These are phyloP conservation scores for Pseudozyma hubeiensis DNA, from an alignment of 1,284 basidiomycete species.

Conservation along the genomic window DNA sequence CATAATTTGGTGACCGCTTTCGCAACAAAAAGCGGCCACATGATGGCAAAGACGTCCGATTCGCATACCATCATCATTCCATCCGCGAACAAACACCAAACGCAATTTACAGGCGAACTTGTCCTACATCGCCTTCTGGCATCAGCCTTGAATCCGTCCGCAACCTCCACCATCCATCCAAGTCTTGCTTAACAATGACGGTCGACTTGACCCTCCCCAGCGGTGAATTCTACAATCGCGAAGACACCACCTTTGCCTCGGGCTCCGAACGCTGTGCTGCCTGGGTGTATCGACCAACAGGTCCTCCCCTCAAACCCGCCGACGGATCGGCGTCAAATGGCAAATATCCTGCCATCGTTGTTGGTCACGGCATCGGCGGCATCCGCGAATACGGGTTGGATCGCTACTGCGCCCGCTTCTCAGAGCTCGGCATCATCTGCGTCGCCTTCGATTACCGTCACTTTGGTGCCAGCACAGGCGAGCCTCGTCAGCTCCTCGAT, in stretches of 20 bases:
- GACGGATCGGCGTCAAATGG: not conserved
- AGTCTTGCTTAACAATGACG: no score
- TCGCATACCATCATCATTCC: no score
- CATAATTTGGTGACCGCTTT: no score
- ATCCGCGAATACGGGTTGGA: slow-evolving; percentile 56
- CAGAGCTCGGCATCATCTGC: slow-evolving; percentile 43
- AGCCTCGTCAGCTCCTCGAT: slow-evolving; percentile 55
- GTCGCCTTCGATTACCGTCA: slow-evolving; percentile 60
- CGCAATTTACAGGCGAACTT: no score
- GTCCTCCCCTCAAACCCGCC: slow-evolving; percentile 1
- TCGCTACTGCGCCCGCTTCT: slow-evolving; percentile 36
- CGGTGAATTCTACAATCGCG: slow-evolving; percentile 3
- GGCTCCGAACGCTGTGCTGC: slow-evolving; percentile 32
- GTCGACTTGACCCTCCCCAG: no score
- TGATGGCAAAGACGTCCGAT: no score
- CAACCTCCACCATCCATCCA: no score
- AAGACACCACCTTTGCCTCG: slow-evolving; percentile 43
- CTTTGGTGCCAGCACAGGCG: slow-evolving; percentile 40
- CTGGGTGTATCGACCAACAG: slow-evolving; percentile 47
- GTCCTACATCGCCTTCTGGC: no score
- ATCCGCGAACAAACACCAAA: no score
- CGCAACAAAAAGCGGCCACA: no score
- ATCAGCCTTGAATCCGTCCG: no score
- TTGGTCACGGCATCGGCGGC: slow-evolving; percentile 56
- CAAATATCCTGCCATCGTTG: slow-evolving; percentile 40